Percentiles rank a stretch among this genome's conserved stretches.
phyloP scores from a whole-genome alignment of 1,139 yeast species.

The Nakaseomyces nivariensis region DNA sequence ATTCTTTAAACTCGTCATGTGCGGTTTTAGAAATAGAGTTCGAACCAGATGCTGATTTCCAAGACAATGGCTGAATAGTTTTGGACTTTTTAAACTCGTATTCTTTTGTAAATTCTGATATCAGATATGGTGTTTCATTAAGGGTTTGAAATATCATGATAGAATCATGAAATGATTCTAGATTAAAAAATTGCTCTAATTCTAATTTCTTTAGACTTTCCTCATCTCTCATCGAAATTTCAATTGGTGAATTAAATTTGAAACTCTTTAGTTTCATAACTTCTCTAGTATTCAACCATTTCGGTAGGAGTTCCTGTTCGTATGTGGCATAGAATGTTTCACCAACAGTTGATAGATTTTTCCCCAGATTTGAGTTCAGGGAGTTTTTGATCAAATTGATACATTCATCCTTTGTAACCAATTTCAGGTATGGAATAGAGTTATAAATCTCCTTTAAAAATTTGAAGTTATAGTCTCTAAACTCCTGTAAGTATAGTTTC shows the following conservation, averaged over 20 bases:
- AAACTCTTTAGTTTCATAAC: conserved; percentile 42
- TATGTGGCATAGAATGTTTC: conserved; percentile 43
- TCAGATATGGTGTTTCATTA: conserved; percentile 51
- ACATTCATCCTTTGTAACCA: conserved; percentile 70
- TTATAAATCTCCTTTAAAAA: conserved; percentile 64
- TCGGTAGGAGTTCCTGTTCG: conserved; percentile 38
- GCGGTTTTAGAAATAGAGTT: conserved; percentile 10
- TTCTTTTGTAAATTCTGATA: conserved; percentile 59
- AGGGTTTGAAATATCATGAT: conserved; percentile 72
- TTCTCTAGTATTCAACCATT: conserved; percentile 29
- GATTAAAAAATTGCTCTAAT: conserved; percentile 32
- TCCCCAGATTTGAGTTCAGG: conserved; percentile 50
- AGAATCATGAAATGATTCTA: conserved; percentile 71
- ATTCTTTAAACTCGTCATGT: conserved; percentile 20
- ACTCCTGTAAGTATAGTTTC: conserved; percentile 52
- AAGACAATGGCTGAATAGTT: conserved; percentile 52
- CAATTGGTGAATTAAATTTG: conserved; percentile 80
- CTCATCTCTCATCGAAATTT: conserved; percentile 53
- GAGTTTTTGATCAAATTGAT: conserved; percentile 64
- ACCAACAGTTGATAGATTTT: conserved; percentile 54
- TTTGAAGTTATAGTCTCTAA: conserved; percentile 52
- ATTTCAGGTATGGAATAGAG: conserved; percentile 69
- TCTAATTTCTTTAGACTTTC: conserved; percentile 22
- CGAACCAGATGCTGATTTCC: conserved; percentile 26
- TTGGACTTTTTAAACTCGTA: conserved; percentile 64